Percentiles rank a stretch among this genome's conserved stretches.
phyloP scores from a whole-genome alignment of 805 yeast genomes.

The Yamadazyma ubonensis region DNA sequence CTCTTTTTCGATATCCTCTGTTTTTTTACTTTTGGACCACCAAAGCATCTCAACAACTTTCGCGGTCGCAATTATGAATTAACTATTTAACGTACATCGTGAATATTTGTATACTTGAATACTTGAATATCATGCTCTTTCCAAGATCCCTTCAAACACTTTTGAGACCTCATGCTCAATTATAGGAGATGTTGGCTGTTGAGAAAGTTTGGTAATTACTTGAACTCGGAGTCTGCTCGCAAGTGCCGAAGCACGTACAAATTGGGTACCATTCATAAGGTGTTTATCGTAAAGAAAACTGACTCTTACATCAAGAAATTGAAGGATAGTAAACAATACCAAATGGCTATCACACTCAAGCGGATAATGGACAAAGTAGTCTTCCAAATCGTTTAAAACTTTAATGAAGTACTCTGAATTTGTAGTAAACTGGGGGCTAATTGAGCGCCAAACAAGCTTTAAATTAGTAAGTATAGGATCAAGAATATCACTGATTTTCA shows the following conservation, averaged over 20 bases:
- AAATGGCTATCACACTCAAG: slow-evolving; percentile 4
- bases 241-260: slow-evolving; percentile 33
- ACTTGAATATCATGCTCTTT: neutral
- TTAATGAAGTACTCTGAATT: slow-evolving; percentile 38
- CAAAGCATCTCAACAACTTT: slow-evolving; percentile 12
- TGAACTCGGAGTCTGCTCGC: slow-evolving; percentile 31
- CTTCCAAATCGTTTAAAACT: slow-evolving; percentile 39
- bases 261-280: slow-evolving; percentile 28
- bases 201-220: slow-evolving; percentile 26
- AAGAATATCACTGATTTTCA: slow-evolving; percentile 26
- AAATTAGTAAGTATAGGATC: slow-evolving; percentile 25
- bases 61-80: too few relatives aligned
- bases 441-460: slow-evolving; percentile 35
- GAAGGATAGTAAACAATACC: slow-evolving; percentile 10
- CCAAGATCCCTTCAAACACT: slow-evolving; percentile 40
- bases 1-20: slow-evolving; percentile 31
- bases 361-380: slow-evolving; percentile 32
- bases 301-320: slow-evolving; percentile 13
- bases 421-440: slow-evolving; percentile 26
- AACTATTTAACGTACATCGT: too few relatives aligned
- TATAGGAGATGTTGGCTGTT: slow-evolving; percentile 6
- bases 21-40: slow-evolving; percentile 19
- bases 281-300: slow-evolving; percentile 11
- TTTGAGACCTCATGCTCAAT: slow-evolving; percentile 29
- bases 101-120: neutral